These are phyloP conservation scores for Rhizopogon sp. DNA, from an alignment of 768 basidiomycete species.

Conservation along the genomic window DNA sequence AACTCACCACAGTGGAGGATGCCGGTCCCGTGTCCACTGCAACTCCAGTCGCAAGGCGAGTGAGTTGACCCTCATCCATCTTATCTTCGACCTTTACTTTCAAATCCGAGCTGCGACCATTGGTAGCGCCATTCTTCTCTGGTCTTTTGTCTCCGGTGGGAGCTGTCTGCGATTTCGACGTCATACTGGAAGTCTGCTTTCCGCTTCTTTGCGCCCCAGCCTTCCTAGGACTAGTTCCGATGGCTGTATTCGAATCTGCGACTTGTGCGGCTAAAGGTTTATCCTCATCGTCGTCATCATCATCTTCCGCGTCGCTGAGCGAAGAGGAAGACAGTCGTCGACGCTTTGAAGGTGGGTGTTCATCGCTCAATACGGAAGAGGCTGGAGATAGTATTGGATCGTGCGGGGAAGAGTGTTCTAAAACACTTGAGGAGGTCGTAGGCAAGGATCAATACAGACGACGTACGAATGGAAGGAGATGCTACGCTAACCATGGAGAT, in stretches of 20 bases:
- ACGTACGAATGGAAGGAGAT: conserved; percentile 50
- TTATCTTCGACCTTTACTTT: conserved; percentile 73
- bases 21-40: conserved; percentile 61
- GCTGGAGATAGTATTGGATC: conserved; percentile 15
- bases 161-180: conserved; percentile 54
- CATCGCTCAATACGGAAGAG: conserved; percentile 43
- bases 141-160: conserved; percentile 38
- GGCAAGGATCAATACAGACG: neutral
- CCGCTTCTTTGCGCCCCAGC: conserved; percentile 38
- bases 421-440: conserved; percentile 10
- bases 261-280: conserved; percentile 51
- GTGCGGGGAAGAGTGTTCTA: conserved; percentile 18
- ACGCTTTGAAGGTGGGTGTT: conserved; percentile 45
- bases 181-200: conserved; percentile 54
- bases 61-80: conserved; percentile 74
- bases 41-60: conserved; percentile 74
- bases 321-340: conserved; percentile 54
- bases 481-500: conserved; percentile 46
- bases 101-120: conserved; percentile 44
- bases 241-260: conserved; percentile 19
- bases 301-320: conserved; percentile 37
- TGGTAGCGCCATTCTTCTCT: conserved; percentile 33
- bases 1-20: conserved; percentile 43
- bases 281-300: conserved; percentile 54
- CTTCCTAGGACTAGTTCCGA: conserved; percentile 27